Evolutionary conservation across 306 rosid species (phyloP).

Genomic region (Notholithocarpus densiflorus): DNA sequence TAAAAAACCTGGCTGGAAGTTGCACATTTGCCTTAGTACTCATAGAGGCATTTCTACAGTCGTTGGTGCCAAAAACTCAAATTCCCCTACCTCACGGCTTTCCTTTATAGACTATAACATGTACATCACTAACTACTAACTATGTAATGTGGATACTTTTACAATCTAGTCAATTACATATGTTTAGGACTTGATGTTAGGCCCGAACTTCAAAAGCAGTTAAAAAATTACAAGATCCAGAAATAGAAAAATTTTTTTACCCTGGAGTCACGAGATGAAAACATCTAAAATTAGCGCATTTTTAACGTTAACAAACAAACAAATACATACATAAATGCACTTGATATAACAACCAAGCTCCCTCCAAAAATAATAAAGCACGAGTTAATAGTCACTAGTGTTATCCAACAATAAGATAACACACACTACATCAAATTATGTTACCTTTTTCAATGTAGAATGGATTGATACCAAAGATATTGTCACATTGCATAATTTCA

Average conservation of each 20-base stretch:
- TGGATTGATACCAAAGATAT: conserved; percentile 64
- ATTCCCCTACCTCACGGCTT: conserved; percentile 42
- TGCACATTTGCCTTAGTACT: conserved; percentile 94
- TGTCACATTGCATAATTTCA: conserved; percentile 36
- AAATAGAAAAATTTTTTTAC: too few species aligned
- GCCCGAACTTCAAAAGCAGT: background rate
- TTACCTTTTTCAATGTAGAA: conserved; percentile 81
- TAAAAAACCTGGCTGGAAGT: conserved; percentile 65
- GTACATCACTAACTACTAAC: background rate
- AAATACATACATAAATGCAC: background rate
- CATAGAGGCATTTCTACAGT: conserved; percentile 63
- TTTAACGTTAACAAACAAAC: background rate
- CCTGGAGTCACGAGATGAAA: background rate
- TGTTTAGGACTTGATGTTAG: background rate
- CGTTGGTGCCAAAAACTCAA: conserved; percentile 81
- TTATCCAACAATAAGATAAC: background rate
- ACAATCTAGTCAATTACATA: background rate
- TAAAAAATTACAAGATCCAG: too few species aligned
- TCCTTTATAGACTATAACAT: too few species aligned
- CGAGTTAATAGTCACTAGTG: background rate
- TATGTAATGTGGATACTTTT: background rate
- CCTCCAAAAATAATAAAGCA: background rate
- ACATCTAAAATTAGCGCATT: background rate
- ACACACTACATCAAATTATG: background rate
- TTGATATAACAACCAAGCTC: conserved; percentile 1